Evolutionary conservation across 192 early-diverging fungal genomes (phyloP).

Genomic region (Coemansia sp.): DNA sequence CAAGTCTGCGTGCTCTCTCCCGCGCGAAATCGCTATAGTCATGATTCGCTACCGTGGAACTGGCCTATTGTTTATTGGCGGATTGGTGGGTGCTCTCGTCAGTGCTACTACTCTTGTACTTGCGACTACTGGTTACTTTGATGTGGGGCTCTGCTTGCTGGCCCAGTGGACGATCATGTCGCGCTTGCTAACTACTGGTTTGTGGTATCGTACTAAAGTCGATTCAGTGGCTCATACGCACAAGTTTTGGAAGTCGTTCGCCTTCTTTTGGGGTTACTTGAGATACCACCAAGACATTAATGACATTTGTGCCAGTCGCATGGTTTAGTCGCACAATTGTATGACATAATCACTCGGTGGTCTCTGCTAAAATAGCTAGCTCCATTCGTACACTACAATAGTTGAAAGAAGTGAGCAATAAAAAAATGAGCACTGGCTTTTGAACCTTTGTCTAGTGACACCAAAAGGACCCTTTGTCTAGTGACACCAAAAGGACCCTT

Average conservation of each 20-base stretch:
- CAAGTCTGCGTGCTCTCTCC: background rate
- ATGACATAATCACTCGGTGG: background rate
- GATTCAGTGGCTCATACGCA: slow-evolving; percentile 16
- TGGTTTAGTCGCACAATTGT: background rate
- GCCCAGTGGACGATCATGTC: slow-evolving; percentile 32
- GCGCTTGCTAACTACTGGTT: slow-evolving; percentile 18
- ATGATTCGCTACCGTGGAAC: slow-evolving; percentile 31
- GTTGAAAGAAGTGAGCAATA: background rate
- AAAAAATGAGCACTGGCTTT: background rate
- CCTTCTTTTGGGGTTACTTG: background rate
- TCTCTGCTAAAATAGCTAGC: background rate
- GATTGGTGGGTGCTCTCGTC: slow-evolving; percentile 2
- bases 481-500: background rate
- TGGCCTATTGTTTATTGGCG: slow-evolving; percentile 24
- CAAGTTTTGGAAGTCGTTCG: slow-evolving; percentile 21
- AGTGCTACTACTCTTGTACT: slow-evolving; percentile 12
- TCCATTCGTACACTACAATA: background rate
- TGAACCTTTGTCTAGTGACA: background rate
- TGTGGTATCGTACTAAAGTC: slow-evolving; percentile 22
- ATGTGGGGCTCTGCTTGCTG: slow-evolving; percentile 16
- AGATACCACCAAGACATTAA: background rate
- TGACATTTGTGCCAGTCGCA: background rate
- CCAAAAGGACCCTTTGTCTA: background rate
- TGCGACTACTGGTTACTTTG: slow-evolving; percentile 8
- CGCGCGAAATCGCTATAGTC: slow-evolving; percentile 17